Evolutionary conservation across 352 stramenopile genomes (phyloP).

Genomic region (Phytophthora pseudosyringae): DNA sequence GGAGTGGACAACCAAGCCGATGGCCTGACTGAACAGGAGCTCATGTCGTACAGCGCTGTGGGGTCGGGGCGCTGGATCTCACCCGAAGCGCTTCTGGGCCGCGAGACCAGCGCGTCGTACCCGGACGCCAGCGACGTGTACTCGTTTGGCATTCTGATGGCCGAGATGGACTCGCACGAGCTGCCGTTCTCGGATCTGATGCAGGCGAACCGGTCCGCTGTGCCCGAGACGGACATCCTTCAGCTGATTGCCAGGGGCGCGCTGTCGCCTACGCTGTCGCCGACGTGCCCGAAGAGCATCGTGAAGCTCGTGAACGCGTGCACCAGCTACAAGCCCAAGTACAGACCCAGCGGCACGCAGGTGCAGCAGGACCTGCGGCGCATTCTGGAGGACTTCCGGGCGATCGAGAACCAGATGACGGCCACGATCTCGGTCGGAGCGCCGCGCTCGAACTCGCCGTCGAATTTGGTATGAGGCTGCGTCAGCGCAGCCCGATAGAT

Average conservation of each 20-base stretch:
- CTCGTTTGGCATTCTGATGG: slow-evolving; percentile 71
- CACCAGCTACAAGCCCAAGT: slow-evolving; percentile 46
- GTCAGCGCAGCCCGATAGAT: slow-evolving; percentile 11
- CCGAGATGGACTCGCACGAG: slow-evolving; percentile 75
- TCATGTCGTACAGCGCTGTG: slow-evolving; percentile 69
- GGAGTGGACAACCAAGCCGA: slow-evolving; percentile 53
- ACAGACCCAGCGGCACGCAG: slow-evolving; percentile 45
- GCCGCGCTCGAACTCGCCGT: slow-evolving; percentile 26
- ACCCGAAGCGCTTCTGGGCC: slow-evolving; percentile 64
- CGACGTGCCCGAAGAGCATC: slow-evolving; percentile 54
- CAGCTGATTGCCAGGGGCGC: slow-evolving; percentile 72
- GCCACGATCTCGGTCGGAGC: slow-evolving; percentile 31
- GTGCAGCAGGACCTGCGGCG: slow-evolving; percentile 41
- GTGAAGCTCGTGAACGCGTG: slow-evolving; percentile 51
- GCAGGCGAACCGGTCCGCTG: slow-evolving; percentile 56
- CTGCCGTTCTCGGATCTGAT: slow-evolving; percentile 78
- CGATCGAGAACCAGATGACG: slow-evolving; percentile 31
- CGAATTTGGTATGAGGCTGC: slow-evolving; percentile 38
- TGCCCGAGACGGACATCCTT: slow-evolving; percentile 67
- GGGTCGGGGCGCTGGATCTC: slow-evolving; percentile 77
- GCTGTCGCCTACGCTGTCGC: slow-evolving; percentile 61
- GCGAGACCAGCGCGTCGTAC: slow-evolving; percentile 48
- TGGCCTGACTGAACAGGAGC: slow-evolving; percentile 60
- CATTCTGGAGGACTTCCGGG: slow-evolving; percentile 42
- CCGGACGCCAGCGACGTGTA: slow-evolving; percentile 70